Evolutionary conservation across 2,329 filamentous ascomycete species (phyloP), one percentile per base, ranked within the genome.

Genomic region (Penicillium sp.): DNA sequence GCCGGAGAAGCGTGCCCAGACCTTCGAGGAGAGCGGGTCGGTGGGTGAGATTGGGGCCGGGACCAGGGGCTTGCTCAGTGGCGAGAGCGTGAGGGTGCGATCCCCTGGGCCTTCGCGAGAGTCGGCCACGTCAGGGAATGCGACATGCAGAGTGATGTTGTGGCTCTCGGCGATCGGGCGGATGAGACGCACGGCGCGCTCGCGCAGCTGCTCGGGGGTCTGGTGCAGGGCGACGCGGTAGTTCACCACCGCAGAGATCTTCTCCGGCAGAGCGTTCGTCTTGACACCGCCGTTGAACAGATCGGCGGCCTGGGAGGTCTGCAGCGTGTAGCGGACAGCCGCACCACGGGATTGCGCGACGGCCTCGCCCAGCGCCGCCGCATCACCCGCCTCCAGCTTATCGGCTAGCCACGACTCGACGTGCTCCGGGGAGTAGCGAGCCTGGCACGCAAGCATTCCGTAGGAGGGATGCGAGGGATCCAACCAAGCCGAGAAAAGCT

Each of bases 211-310:
- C 11, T 71, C 57, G 3, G 74, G 70, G 2, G 69, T 70, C 48
- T 78, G 70, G 45, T 77, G 75, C 11, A 76, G 67, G n/a, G 76
- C 76, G 27, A 80, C 70, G 5, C 77, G 76, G 61, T 79, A 76
- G 53, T 80, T 80, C 25, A 80, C 69, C 1, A 72, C 68, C 0
- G 75, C 69, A 3, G 63, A 70, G 30, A 77, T 70, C 30, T 72
- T 72, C 57, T 80, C 77, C 0, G 77, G 77, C 26, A 80, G 67
- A 2, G 77, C 77, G 41, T 80, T 80, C 47, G 75, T 73, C 55
- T 80, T 80, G 29, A 78, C 71, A 7, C 77, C 77, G 16, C 76
- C 77, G 21, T 60, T 57, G 52, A 80, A 71, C 21, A 77, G 60
- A 51, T 79, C 77, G 0, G 76, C 71, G 0, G 77, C 74, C 59